Base-by-base conservation (phyloP, 768 basidiomycete genomes). In the Suillus tomentosus region DNA sequence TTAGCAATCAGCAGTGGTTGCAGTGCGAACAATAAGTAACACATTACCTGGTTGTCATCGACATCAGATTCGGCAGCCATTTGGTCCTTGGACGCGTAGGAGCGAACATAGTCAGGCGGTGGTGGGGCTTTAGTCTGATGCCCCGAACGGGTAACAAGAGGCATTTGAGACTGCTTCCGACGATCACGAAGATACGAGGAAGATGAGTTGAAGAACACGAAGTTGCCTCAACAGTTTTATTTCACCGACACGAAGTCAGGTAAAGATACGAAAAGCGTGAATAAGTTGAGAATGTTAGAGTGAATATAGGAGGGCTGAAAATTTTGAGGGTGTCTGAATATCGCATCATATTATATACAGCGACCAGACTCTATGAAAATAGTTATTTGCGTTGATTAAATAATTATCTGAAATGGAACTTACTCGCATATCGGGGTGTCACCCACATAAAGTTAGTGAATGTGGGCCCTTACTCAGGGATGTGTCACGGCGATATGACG, bases 31-130 rank as follows among this genome's bases (percentile, higher is more conserved):
- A 19, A 53, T 53, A 53, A 34, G 31, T 53, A 31, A 53, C 51
- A 53, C 27, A 53, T 53, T 53, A 53, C 51, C 51, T 53, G 51
- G 27, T 53, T 53, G 51, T 53, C 51, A 53, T 34, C 17, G 17
- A 11, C 51, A 31, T 53, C 51, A 53, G 51, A 53, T 53, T 53
- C 8, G 9, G 51, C 9, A 53, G 51, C 51, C 14, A 0, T 10
- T 34, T 53, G 22, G 47, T 48, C 47, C 47, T 48, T 48, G 22
- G 22, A 48, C 3, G 22, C 13, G 5, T 24, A 22, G 5, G 47
- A 0, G 22, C 2, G 13, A 48, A 48, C 47, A 48, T 48, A 48
- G 47, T 48, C 47, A 22, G 47, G 22, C 13, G 47, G 11, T 48
- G 47, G 11, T 50, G 48, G 48, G 48, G 13, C 48, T 50, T 48